Base-by-base conservation (phyloP, 2,329 filamentous ascomycete species). In the Aspergillus neoniger region DNA sequence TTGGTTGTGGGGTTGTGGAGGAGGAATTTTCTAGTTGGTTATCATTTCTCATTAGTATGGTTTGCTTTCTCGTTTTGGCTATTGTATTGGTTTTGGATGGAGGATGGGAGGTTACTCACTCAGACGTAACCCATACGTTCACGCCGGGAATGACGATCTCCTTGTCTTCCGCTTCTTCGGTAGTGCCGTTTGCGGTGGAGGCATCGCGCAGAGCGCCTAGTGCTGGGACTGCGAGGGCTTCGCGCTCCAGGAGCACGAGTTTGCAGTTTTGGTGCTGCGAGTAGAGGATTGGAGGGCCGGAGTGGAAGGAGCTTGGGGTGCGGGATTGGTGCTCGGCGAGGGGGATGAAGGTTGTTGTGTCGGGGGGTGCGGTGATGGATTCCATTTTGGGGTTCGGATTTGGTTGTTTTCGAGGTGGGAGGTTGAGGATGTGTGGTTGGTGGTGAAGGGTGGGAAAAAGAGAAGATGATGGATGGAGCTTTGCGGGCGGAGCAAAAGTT, bases 101-200 rank as follows among this genome's bases (percentile, higher is more conserved):
- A 30, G n/a, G 48, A 21, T 8, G 41, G 23, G 8, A 3, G 48
- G 8, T 4, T 36, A 67, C 75, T 64, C 70, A 82, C 80, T 81
- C 78, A 25, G 80, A 81, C 43, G 80, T 80, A n/a, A 81, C 79
- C 77, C 79, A 82, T 17, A 78, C 68, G 60, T 80, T 76, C 5
- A 82, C 65, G 10, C 68, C 73, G 12, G 76, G 71, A 19, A 82
- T 70, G 4, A 75, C 71, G 28, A 77, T 59, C 54, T 77, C 73
- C 19, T 70, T 75, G 32, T 68, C 72, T 21, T 70, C 67, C 2
- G 25, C 25, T 28, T 63, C 61, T 7, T 51, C 51, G 49, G 44
- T 38, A 39, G 56, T 59, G 10, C 64, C 60, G 7, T 66, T 67
- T 1, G 58, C 53, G n/a, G 14, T 54, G 51, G 15, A 55, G 7